Conservation (phyloP, 805 yeast species). For the Candida qinlingensis region DNA sequence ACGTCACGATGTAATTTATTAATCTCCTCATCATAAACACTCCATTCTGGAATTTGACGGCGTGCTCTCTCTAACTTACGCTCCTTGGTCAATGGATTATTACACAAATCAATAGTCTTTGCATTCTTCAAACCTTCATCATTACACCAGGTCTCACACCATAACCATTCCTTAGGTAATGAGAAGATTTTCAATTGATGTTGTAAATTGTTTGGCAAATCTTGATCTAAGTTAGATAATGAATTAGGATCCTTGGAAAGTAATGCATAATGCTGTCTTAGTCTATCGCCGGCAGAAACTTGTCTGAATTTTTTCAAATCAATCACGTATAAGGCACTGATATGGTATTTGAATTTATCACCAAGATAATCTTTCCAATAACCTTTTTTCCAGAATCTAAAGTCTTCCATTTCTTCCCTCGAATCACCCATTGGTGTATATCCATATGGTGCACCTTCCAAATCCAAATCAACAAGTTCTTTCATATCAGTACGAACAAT, state of each 20-base stretch:
- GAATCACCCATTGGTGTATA: slow-evolving; percentile 86
- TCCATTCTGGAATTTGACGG: slow-evolving; percentile 79
- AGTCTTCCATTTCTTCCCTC: slow-evolving; percentile 74
- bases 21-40: slow-evolving; percentile 53
- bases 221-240: slow-evolving; percentile 82
- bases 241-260: slow-evolving; percentile 77
- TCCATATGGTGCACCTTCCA: slow-evolving; percentile 81
- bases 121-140: slow-evolving; percentile 57
- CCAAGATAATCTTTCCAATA: slow-evolving; percentile 71
- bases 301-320: slow-evolving; percentile 66
- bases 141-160: slow-evolving; percentile 94
- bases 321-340: slow-evolving; percentile 79
- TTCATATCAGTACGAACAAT: slow-evolving; percentile 69
- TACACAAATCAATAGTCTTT: slow-evolving; percentile 77
- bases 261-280: slow-evolving; percentile 81
- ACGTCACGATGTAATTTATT: slow-evolving; percentile 23
- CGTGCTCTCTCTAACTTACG: slow-evolving; percentile 71
- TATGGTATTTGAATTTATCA: slow-evolving; percentile 56
- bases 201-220: slow-evolving; percentile 87
- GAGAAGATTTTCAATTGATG: slow-evolving; percentile 59
- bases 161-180: slow-evolving; percentile 77
- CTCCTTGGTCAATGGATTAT: slow-evolving; percentile 78
- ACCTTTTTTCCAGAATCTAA: slow-evolving; percentile 88
- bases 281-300: slow-evolving; percentile 66
- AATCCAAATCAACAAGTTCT: slow-evolving; percentile 62